A percentile compares a stretch with the other conserved stretches of the same genome.
Evolutionary conservation across 331 rosid genomes (phyloP).

Genomic region (Saraca asoca): DNA sequence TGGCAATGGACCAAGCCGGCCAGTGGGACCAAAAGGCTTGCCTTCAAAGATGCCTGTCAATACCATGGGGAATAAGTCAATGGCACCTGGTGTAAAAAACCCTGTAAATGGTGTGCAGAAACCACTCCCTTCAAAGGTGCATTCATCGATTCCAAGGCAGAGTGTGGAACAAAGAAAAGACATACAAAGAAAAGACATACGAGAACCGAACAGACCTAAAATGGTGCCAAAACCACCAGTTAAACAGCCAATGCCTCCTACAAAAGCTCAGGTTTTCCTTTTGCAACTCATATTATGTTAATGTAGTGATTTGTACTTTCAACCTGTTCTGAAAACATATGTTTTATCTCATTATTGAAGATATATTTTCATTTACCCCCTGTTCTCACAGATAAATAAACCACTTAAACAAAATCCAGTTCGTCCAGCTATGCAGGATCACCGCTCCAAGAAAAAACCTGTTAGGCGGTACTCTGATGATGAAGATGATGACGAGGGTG

Average conservation of each 20-base stretch:
- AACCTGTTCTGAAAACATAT: conserved; percentile 6
- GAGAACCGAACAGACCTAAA: conserved; percentile 54
- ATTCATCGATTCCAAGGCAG: conserved; percentile 46
- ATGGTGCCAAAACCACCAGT: conserved; percentile 55
- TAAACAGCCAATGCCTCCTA: conserved; percentile 51
- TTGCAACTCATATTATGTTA: neutral
- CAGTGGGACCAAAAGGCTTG: conserved; percentile 51
- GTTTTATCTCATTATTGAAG: conserved; percentile 6
- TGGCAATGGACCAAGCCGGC: conserved; percentile 70
- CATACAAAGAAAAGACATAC: conserved; percentile 44
- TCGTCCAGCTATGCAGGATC: conserved; percentile 39
- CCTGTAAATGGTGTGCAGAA: conserved; percentile 49
- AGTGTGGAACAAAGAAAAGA: conserved; percentile 56
- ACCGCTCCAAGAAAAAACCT: conserved; percentile 64
- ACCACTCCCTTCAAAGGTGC: conserved; percentile 47
- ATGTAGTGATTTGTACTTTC: no score
- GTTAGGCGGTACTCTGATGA: conserved; percentile 47
- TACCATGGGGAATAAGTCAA: conserved; percentile 51
- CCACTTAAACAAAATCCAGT: conserved; percentile 52
- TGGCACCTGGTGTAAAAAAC: conserved; percentile 44
- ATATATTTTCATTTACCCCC: conserved; percentile 24
- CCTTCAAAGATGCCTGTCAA: conserved; percentile 50
- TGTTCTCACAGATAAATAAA: conserved; percentile 52
- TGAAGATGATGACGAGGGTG: conserved; percentile 49
- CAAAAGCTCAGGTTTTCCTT: conserved; percentile 63